Evolutionary conservation across 148 eudicot species (phyloP).

Genomic region (Talinum fruticosum): DNA sequence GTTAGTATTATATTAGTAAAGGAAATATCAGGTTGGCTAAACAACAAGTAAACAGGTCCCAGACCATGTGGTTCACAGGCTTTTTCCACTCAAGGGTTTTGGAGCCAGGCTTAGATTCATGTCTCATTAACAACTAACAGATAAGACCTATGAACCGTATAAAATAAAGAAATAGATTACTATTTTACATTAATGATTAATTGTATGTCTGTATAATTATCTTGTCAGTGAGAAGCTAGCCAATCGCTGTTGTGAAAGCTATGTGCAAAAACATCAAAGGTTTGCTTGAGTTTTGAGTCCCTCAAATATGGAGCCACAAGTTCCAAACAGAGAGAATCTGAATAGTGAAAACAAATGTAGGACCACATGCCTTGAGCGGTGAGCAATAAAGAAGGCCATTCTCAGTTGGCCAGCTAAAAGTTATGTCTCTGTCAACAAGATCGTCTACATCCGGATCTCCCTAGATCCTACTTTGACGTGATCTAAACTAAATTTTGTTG

Average conservation of each 20-base stretch:
- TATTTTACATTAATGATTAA: background rate
- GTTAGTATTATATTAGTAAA: conserved; percentile 13
- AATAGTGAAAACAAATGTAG: conserved; percentile 21
- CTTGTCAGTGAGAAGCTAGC: conserved; percentile 29
- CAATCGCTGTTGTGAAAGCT: conserved; percentile 29
- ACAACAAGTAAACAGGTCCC: conserved; percentile 19
- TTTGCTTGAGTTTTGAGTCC: conserved; percentile 15
- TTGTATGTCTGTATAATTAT: background rate
- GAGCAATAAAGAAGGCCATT: conserved; percentile 18
- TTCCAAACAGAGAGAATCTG: conserved; percentile 22
- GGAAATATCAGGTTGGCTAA: conserved; percentile 13
- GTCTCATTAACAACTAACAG: conserved; percentile 31
- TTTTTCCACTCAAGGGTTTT: conserved; percentile 18
- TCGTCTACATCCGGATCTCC: background rate
- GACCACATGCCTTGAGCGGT: conserved; percentile 16
- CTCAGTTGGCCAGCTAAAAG: background rate
- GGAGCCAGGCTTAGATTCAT: conserved; percentile 34
- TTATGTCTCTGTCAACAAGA: background rate
- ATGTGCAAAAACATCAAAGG: conserved; percentile 29
- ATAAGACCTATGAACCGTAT: conserved; percentile 19
- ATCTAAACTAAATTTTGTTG: background rate
- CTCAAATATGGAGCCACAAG: conserved; percentile 23
- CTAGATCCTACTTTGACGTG: background rate
- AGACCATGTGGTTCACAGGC: conserved; percentile 28
- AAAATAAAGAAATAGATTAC: background rate